Base-by-base conservation (phyloP, 768 basidiomycete species). In the Boletus rubescentipes region DNA sequence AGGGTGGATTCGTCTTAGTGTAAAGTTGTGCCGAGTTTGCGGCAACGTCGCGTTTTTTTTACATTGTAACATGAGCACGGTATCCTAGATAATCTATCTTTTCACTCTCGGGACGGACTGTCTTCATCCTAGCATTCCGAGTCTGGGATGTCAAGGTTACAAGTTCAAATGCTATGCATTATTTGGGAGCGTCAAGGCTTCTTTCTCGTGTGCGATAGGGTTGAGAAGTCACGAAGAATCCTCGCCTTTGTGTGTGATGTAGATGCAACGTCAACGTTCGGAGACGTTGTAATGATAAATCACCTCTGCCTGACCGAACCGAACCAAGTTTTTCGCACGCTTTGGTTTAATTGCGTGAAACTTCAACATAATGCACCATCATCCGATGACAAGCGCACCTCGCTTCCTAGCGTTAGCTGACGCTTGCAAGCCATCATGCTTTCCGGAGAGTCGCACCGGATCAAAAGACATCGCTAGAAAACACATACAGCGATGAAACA, bases 61-160 rank as follows among this genome's bases (percentile, higher is more conserved):
- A 14, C 12, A 47, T 16, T 47, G 41, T 61, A 41, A 38, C 38
- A 35, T 18, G 34, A 30, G 18, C 34, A 46, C 21, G 46, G 37
- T 32, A 47, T 61, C 23, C n/a, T 18, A 23, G 16, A 42, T n/a
- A 23, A 40, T 43, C 48, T n/a, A 55, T 58, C 30, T 37, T 29
- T 51, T 49, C 54, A n/a, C n/a, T n/a, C n/a, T n/a, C n/a, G n/a
- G n/a, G n/a, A n/a, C n/a, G n/a, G n/a, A n/a, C n/a, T n/a, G n/a
- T n/a, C n/a, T n/a, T n/a, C n/a, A 52, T 59, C 23, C 30, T 46
- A 31, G 23, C 50, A 57, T 16, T 20, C n/a, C n/a, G n/a, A n/a
- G n/a, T 26, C n/a, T 20, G 20, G 10, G 31, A 44, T 36, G 29
- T 36, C 49, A 58, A 52, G 43, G 51, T 41, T n/a, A 51, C 12